Evolutionary conservation across 169 alveolate species (phyloP), one percentile per base, ranked within the genome.

Genomic region (Plasmodium fragile): DNA sequence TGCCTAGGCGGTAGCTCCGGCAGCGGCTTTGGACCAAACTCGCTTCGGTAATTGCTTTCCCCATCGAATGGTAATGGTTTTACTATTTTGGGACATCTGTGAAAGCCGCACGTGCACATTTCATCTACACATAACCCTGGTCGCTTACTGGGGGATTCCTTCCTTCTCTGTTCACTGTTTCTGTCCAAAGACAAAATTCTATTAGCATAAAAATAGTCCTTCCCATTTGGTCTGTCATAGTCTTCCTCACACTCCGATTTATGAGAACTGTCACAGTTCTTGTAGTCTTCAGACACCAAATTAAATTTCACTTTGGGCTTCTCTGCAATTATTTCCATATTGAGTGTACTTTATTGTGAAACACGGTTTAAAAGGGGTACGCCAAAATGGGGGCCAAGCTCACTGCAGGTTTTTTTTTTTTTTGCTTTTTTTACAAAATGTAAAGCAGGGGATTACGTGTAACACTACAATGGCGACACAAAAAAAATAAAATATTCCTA

Each of bases 91-190:
- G 93, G 85, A 70, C 97, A 95, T 73, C 43, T 92, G 78, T 95
- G 97, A 92, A 82, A 92, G 8, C 96, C 96, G 70, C 97, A 95
- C 11, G 95, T 95, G 70, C 97, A 95, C 28, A 95, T 89, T 75
- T 95, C 97, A 32, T 95, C 97, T 69, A 95, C 96, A 78, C 97
- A 95, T 52, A 89, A 93, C 22, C 97, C 97, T 13, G 95, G 95
- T 81, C 78, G 84, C 59, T 69, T 82, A 30, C 95, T 89, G 32
- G 97, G 97, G 41, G 96, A 92, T 30, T 90, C 92, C 80, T 92
- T 41, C 65, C 97, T 92, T 80, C 92, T 95, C 6, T 79, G 92
- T 80, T 92, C 96, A 77, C 95, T 95, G 28, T 92, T 77, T 32
- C 83, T 94, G 41, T 92, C 95, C 55, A 82, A 82, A 81, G 92